Base-by-base conservation (phyloP, 139 green algal genomes). In the Tetradesmus obliquus region DNA sequence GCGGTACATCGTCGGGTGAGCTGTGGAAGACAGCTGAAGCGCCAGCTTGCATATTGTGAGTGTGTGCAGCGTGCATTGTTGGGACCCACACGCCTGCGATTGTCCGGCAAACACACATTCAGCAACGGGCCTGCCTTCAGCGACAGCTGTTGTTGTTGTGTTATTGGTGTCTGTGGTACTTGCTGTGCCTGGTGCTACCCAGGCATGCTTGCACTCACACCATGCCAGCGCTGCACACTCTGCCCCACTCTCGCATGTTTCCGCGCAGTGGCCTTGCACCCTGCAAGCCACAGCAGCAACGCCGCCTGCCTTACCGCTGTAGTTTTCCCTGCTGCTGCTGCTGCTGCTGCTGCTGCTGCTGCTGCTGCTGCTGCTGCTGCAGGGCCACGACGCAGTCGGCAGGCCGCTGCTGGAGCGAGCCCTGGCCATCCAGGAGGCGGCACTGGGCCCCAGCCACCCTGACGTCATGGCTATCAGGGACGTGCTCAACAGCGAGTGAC, bases 391-490 rank as follows among this genome's bases (percentile, higher is more conserved):
- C 80, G 95, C 95, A 12, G 66, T 96, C 1, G 98, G 98, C 2
- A 87, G 95, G 76, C 97, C 97, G 13, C 94, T 99, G 88, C 94
- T 99, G 71, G 92, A 98, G 94, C 94, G 97, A 13, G 98, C 98
- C 12, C 93, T 99, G 80, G 82, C 57, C 19, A 98, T 99, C 53
- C 97, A 98, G 92, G 92, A 97, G 92, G 83, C 90, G 19, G 94
- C 94, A 15, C 92, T 99, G 74, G 98, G 98, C 1, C 94, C 97
- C 1, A 94, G 98, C 84, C 98, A 99, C 93, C 95, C 96, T 1
- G 98, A 99, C 90, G 98, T 99, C 53, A 54, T 97, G n/a, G 98
- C 98, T 55, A 99, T 99, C 90, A 90, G 95, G 51, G 97, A 99
- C 54, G 98, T 99, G 80, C 94, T 99, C 12, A 94, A 97, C 66